phyloP scores from a whole-genome alignment of 1,284 basidiomycete species.

The Xerocomus nothofagi region DNA sequence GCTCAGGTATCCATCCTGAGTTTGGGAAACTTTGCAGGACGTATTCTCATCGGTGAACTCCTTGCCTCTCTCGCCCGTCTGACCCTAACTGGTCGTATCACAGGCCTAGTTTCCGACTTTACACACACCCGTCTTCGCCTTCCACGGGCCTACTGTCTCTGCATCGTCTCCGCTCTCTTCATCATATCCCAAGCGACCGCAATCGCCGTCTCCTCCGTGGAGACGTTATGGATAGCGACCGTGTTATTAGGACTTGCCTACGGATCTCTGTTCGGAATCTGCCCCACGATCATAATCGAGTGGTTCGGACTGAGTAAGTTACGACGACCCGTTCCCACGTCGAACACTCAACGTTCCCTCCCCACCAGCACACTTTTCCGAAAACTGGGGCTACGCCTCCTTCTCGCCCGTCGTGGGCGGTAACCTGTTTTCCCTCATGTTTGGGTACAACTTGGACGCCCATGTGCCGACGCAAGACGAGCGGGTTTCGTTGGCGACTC shows the following conservation, averaged over 20 bases:
- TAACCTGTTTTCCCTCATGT: constrained; percentile 83
- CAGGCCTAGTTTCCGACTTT: constrained; percentile 75
- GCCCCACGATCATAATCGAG: constrained; percentile 78
- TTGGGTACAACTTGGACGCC: constrained; percentile 77
- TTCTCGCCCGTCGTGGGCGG: constrained; percentile 79
- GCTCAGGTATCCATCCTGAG: constrained; percentile 85
- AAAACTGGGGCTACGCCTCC: constrained; percentile 85
- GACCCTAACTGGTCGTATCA: neutral
- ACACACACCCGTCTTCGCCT: constrained; percentile 56
- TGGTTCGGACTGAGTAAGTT: constrained; percentile 81
- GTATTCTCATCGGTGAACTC: constrained; percentile 70
- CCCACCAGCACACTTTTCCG: constrained; percentile 65
- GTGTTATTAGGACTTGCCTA: constrained; percentile 72
- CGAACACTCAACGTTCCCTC: neutral
- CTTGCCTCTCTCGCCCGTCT: neutral
- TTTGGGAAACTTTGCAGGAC: constrained; percentile 80
- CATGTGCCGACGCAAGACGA: constrained; percentile 45
- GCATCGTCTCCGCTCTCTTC: constrained; percentile 65
- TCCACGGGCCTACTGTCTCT: constrained; percentile 72
- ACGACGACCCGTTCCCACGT: too few species aligned
- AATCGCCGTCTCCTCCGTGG: constrained; percentile 57
- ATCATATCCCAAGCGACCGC: constrained; percentile 69
- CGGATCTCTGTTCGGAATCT: constrained; percentile 75
- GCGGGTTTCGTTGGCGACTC: neutral
- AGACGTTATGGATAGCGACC: constrained; percentile 75